Evolutionary conservation across 208 protist genomes (phyloP).

Genomic region (Acanthamoeba quina): DNA sequence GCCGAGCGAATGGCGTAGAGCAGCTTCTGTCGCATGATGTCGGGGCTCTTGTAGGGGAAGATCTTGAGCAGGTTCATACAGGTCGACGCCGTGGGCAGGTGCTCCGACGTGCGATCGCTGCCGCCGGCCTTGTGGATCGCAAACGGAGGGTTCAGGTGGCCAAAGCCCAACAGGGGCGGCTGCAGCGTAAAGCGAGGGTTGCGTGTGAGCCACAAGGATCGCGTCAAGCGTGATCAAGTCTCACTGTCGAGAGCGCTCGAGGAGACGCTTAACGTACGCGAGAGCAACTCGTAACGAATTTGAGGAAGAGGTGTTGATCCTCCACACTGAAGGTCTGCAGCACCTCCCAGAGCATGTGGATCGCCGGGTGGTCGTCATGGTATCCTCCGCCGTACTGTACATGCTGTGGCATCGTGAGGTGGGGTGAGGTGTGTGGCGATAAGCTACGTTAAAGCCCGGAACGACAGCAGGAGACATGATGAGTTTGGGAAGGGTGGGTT

Average conservation of each 20-base stretch:
- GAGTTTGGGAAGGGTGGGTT: not conserved
- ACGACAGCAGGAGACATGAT: not conserved
- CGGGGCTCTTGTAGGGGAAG: not conserved
- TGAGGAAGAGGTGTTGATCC: conserved; percentile 12
- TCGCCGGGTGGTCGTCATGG: conserved; percentile 81
- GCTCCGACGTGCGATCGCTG: not conserved
- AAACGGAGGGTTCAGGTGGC: conserved; percentile 20
- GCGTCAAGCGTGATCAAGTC: too few relatives aligned
- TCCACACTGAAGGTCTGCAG: conserved; percentile 84
- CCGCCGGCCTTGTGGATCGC: not conserved
- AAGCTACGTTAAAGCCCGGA: not conserved
- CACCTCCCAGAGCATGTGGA: conserved; percentile 93
- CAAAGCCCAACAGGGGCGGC: conserved; percentile 39
- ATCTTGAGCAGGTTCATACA: conserved; percentile 56
- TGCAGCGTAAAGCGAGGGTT: not conserved
- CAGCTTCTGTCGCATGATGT: conserved; percentile 31
- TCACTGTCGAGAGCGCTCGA: not conserved
- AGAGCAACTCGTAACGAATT: conserved; percentile 24
- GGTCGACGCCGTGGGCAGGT: conserved; percentile 36
- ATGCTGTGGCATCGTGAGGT: conserved; percentile 75
- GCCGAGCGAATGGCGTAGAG: conserved; percentile 26
- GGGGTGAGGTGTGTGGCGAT: not conserved
- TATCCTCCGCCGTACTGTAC: conserved; percentile 93
- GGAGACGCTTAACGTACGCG: not conserved
- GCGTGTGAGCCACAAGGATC: not conserved